A percentile compares a stretch with the other conserved stretches of the same genome.
Conservation (phyloP, 345 rosid genomes). For the rapeseed (Brassica napus) region DNA sequence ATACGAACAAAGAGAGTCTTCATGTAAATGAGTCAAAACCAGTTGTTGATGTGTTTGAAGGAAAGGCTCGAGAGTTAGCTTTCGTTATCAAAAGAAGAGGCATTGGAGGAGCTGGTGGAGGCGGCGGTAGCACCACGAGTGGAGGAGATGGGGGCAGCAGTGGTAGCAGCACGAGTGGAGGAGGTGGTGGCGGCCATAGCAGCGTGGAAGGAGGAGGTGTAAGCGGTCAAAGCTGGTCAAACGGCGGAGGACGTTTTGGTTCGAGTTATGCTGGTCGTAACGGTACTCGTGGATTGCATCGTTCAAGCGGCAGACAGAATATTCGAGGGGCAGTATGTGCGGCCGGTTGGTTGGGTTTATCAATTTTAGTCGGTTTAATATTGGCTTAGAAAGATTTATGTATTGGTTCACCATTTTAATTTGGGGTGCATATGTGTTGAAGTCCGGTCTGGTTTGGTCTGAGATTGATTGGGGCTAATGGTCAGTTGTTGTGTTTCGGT, state of each 20-base stretch:
- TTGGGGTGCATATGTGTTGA: background rate
- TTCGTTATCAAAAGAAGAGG: slow-evolving; percentile 27
- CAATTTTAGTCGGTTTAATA: too few relatives aligned
- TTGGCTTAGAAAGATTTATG: background rate
- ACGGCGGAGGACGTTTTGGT: background rate
- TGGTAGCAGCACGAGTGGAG: slow-evolving; percentile 21
- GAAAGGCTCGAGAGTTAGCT: slow-evolving; percentile 26
- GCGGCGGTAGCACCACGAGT: background rate
- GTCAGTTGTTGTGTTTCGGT: background rate
- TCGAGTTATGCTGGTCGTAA: background rate
- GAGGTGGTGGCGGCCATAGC: background rate
- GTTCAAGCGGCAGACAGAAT: background rate
- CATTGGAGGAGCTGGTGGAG: slow-evolving; percentile 16
- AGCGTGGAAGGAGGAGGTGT: background rate
- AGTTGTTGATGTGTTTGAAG: slow-evolving; percentile 17
- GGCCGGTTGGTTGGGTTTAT: background rate
- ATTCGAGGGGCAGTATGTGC: background rate
- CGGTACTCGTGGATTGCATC: background rate
- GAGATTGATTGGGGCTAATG: background rate
- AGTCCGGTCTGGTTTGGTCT: background rate
- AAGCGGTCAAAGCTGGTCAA: background rate
- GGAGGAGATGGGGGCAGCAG: background rate
- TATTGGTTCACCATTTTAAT: background rate
- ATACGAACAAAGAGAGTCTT: slow-evolving; percentile 10
- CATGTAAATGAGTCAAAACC: background rate